These are phyloP conservation scores for Mucor sp. DNA, from an alignment of 371 early-diverging fungal species.

Conservation along the genomic window DNA sequence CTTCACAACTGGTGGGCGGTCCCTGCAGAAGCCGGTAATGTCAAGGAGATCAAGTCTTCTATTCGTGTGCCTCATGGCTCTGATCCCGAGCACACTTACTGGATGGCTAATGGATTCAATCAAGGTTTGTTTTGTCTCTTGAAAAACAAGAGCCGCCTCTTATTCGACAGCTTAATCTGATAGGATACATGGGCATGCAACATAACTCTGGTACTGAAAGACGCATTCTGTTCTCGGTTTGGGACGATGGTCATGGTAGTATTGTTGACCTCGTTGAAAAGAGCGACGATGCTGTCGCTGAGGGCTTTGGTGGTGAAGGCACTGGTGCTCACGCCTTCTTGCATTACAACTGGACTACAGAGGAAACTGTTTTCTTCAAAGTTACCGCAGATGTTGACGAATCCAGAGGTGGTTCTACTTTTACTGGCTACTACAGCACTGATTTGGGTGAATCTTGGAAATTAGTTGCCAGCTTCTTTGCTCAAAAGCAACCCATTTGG, in stretches of 20 bases:
- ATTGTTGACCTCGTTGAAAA: slow-evolving; percentile 7
- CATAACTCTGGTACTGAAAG: slow-evolving; percentile 14
- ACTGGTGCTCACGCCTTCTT: slow-evolving; percentile 17
- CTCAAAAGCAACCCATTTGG: background rate
- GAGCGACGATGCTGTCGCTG: background rate
- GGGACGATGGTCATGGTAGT: slow-evolving; percentile 20
- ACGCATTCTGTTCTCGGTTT: slow-evolving; percentile 18
- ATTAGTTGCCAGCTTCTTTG: slow-evolving; percentile 13
- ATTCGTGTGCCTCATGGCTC: slow-evolving; percentile 16
- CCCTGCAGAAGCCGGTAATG: slow-evolving; percentile 5
- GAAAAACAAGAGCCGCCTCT: too few species aligned
- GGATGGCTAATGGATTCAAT: slow-evolving; percentile 19
- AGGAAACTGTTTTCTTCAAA: slow-evolving; percentile 13
- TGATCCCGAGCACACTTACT: slow-evolving; percentile 20
- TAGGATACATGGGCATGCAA: slow-evolving; percentile 28
- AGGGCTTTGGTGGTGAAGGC: slow-evolving; percentile 24
- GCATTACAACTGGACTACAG: slow-evolving; percentile 10
- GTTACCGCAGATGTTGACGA: background rate
- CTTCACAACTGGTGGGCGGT: slow-evolving; percentile 13
- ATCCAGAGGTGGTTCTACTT: background rate
- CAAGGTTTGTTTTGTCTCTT: too few species aligned
- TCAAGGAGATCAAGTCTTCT: slow-evolving; percentile 13
- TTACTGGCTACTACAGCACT: slow-evolving; percentile 9
- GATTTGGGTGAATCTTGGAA: slow-evolving; percentile 1
- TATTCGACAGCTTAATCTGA: too few species aligned